Base-by-base conservation (phyloP, 2,329 filamentous ascomycete genomes). In the Aureobasidium uvarum region DNA sequence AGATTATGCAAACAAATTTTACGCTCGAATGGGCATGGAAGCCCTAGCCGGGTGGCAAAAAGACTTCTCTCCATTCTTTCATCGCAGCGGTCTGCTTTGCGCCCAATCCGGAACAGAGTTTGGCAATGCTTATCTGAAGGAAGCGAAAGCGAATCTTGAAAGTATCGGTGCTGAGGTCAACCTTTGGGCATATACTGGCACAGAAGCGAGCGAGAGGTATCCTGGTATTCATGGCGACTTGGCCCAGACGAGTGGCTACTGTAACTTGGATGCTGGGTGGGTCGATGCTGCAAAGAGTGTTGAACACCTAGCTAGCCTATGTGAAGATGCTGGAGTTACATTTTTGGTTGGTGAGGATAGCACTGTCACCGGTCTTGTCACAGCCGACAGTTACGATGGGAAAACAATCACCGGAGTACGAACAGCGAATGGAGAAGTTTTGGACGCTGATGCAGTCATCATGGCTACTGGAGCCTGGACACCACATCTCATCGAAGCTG, bases 1-100 rank as follows among this genome's bases (percentile, higher is more conserved):
- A 56, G 74, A 76, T 64, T 76, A 76, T 43, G 70, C 70, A 0
- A 74, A 76, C 39, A 66, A 68, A 11, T 62, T 70, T 3, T 75
- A 76, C 50, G 59, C 71, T 2, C 60, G 58, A 0, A 68, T 76
- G 23, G 73, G 71, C 1, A 70, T 71, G 14, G 73, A 76, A 64
- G 74, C 74, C 25, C 13, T 38, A 3, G 25, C 20, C 14, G 38
- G 6, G 3, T 64, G 60, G 48, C n/a, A 25, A 41, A 28, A 14
- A 3, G 58, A 62, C 2, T 62, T n/a, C 14, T 11, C 31, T 0
- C 31, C 5, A 28, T 62, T 23, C 45, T 62, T 39, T 18, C 31
- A 62, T 13, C 20, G 23, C 11, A 62, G 45, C 45, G 58, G 58
- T 3, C 11, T 60, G 10, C 43, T 60, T 36, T 60, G 41, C 13